Evolutionary conservation across 1,284 basidiomycete genomes (phyloP), one percentile per base, ranked within the genome.

Genomic region (Ustilago cynodontis): DNA sequence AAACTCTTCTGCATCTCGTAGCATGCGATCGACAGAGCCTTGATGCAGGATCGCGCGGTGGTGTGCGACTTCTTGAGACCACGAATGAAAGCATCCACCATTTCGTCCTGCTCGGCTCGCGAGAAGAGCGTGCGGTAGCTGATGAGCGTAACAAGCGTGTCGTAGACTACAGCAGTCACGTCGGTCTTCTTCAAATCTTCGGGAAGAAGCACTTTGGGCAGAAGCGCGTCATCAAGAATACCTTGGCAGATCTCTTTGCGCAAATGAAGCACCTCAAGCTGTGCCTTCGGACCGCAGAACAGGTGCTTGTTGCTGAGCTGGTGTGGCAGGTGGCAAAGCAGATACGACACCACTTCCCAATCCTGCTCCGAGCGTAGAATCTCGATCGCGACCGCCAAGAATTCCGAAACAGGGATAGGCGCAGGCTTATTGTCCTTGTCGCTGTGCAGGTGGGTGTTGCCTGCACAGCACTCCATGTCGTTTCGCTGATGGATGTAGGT

Each of bases 271-370:
- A 97, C 90, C 22, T 91, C 89, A 13, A 86, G 87, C 16, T 91
- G 89, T 13, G 93, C 92, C 59, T 91, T 91, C 0, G 93, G 93
- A 0, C 97, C 97, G 83, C 95, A 98, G 87, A 98, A 95, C 63
- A 98, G 90, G 83, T 98, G 94, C 87, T 98, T 98, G 89, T 99
- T 99, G 59, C 92, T 89, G 3, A 99, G 89, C 86, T 99, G 95
- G 22, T 91, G 89, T 0, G 97, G 95, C 1, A 99, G 89, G 86
- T 96, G 93, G 83, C 93, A 94, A 2, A 99, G 89, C 5, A 96
- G 89, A 82, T 97, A 99, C 3, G 94, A 94, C 16, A 98, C 88
- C 37, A 99, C 88, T 79, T 99, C 97, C 96, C 97, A 99, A 74
- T 93, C 94, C 53, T 88, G 90, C 83, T 95, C 94, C 41, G 88